Conservation (phyloP, 441 rosid species). For the Gossypium trilobum region DNA sequence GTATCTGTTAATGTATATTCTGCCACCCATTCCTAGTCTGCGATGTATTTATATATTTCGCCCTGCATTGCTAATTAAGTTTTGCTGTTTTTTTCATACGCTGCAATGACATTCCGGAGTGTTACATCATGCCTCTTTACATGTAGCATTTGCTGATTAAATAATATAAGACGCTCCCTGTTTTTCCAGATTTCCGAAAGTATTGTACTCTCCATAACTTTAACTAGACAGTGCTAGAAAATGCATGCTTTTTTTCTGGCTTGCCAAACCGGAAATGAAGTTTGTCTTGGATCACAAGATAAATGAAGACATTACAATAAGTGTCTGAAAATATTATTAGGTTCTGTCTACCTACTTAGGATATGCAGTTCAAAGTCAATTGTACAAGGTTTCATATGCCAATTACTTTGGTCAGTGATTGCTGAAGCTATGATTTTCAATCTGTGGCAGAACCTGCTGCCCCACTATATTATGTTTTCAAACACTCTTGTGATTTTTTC, state of each 20-base stretch:
- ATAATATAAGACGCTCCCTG: neutral
- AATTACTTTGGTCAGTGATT: neutral
- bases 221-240: no score
- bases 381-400: neutral
- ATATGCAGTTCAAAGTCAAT: neutral
- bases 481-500: neutral
- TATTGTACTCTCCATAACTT: no score
- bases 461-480: neutral
- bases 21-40: neutral
- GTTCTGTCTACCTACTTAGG: neutral
- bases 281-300: neutral
- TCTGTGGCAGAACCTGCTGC: neutral
- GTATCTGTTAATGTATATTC: neutral
- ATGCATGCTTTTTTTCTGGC: no score
- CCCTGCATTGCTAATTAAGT: neutral
- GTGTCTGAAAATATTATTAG: neutral
- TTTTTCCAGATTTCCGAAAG: neutral
- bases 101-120: neutral
- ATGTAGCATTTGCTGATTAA: neutral
- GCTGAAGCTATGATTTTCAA: neutral
- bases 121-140: neutral
- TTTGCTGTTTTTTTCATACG: neutral
- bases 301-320: neutral
- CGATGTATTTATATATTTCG: neutral
- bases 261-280: neutral